Conservation (phyloP, 1,284 basidiomycete genomes). For the Ceratobasidium sp. region DNA sequence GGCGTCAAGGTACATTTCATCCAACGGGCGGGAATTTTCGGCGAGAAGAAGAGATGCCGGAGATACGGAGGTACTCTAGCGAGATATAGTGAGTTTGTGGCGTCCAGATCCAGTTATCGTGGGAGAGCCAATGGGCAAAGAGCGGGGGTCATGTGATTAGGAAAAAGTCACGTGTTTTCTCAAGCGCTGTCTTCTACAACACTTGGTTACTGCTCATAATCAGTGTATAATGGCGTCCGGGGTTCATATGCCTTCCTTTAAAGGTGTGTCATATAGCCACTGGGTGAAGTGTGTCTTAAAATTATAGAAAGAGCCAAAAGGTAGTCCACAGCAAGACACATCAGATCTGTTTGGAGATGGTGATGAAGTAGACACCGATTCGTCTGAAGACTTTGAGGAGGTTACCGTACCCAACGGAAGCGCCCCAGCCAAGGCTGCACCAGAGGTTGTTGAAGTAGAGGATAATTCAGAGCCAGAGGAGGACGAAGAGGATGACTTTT, state of each 20-base stretch:
- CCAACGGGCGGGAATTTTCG: no score
- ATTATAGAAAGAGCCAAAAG: slow-evolving; percentile 12
- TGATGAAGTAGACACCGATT: slow-evolving; percentile 27
- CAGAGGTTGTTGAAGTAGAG: slow-evolving; percentile 19
- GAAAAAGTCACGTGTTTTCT: slow-evolving; percentile 28
- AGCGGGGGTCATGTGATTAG: not conserved
- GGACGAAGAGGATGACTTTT: slow-evolving; percentile 43
- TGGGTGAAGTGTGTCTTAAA: slow-evolving; percentile 3
- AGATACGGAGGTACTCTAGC: no score
- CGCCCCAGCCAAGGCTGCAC: slow-evolving; percentile 8
- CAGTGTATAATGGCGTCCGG: slow-evolving; percentile 32
- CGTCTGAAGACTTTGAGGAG: slow-evolving; percentile 41
- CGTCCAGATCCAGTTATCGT: not conserved
- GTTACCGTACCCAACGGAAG: slow-evolving; percentile 41
- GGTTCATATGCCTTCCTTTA: slow-evolving; percentile 31
- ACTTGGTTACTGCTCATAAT: slow-evolving; percentile 13
- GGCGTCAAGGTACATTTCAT: no score
- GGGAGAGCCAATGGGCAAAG: no score
- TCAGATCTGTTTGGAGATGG: slow-evolving; percentile 30
- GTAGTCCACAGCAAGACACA: slow-evolving; percentile 24
- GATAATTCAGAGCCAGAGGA: slow-evolving; percentile 32
- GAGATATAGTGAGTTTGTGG: no score
- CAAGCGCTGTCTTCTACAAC: not conserved
- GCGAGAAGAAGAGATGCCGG: no score
- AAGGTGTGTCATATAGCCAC: slow-evolving; percentile 21